Base-by-base conservation (phyloP, 2,329 filamentous ascomycete species). In the Fusarium protoensiforme region DNA sequence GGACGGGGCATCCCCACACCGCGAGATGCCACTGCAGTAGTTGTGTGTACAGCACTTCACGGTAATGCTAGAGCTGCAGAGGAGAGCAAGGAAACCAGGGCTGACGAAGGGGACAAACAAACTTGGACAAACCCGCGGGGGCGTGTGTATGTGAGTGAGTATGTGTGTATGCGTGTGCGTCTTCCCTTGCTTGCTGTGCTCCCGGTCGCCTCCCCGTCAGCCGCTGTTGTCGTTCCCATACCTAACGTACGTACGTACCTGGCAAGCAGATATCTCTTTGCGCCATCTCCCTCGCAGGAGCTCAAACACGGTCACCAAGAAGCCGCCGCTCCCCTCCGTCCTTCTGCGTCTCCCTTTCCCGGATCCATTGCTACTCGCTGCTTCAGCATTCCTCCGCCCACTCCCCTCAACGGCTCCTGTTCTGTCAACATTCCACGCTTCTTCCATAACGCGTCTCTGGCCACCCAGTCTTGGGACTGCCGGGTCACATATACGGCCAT, bases 1-100 rank as follows among this genome's bases (percentile, higher is more conserved):
- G 62, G 48, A 72, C 73, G 61, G 66, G 64, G 70, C 69, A 71
- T 72, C 73, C 71, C 75, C 76, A 74, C 76, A 77, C 67, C 68
- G 68, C 73, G 66, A 75, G 61, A 75, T 76, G 57, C 66, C 60
- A 74, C 62, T 74, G 64, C 70, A 63, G 62, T 67, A 72, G 58
- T 68, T 65, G 64, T 70, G 72, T 68, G 61, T 68, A 66, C 68
- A 70, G 58, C 72, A 68, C 71, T 69, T 72, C 69, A 65, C 69
- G 60, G 58, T 70, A 63, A 64, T 74, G 63, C 58, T 65, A 65
- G 62, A 68, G 70, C 66, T 75, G 72, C 68, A 69, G 53, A 58
- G 53, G 48, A 61, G 57, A 63, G 22, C n/a, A 68, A 66, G 39
- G 22, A 65, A 68, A 62, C 59, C 71, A 76, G 67, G 71, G 73